phyloP scores from a whole-genome alignment of 2,329 filamentous ascomycete genomes.

The Podosphaera fusca region DNA sequence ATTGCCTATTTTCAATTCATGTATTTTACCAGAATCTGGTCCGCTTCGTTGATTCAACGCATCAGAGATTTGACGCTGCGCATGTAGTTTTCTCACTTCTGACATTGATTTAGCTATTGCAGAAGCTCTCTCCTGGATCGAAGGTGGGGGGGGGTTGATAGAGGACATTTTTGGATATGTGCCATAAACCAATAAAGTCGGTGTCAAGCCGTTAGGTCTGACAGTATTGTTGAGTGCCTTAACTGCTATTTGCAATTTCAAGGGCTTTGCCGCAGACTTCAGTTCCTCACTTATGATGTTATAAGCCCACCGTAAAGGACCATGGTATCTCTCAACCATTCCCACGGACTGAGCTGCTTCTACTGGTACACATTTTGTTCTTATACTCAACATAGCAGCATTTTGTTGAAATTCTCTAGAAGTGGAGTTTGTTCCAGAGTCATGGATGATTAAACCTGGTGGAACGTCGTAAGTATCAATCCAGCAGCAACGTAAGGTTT shows the following conservation, averaged over 20 bases:
- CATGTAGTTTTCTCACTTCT: background rate
- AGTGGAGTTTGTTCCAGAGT: conserved; percentile 2
- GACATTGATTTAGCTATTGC: background rate
- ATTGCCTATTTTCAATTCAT: background rate
- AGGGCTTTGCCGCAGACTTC: background rate
- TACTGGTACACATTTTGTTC: conserved; percentile 1
- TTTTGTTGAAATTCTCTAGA: conserved; percentile 1
- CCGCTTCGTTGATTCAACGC: background rate
- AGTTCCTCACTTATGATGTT: background rate
- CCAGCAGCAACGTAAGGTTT: conserved; percentile 2
- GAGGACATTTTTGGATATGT: background rate
- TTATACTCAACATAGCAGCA: background rate
- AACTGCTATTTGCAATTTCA: conserved; percentile 1
- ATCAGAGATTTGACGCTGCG: background rate
- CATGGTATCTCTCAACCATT: conserved; percentile 1
- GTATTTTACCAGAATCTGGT: background rate
- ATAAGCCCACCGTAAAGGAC: background rate
- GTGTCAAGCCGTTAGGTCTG: background rate
- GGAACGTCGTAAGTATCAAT: conserved; percentile 2
- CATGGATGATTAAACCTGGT: background rate
- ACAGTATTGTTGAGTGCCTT: background rate
- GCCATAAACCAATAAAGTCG: background rate
- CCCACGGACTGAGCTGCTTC: conserved; percentile 2
- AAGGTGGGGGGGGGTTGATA: background rate
- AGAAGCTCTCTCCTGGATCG: background rate